Evolutionary conservation across 2,329 filamentous ascomycete genomes (phyloP).

Genomic region (Ilyonectria mors-panacis): DNA sequence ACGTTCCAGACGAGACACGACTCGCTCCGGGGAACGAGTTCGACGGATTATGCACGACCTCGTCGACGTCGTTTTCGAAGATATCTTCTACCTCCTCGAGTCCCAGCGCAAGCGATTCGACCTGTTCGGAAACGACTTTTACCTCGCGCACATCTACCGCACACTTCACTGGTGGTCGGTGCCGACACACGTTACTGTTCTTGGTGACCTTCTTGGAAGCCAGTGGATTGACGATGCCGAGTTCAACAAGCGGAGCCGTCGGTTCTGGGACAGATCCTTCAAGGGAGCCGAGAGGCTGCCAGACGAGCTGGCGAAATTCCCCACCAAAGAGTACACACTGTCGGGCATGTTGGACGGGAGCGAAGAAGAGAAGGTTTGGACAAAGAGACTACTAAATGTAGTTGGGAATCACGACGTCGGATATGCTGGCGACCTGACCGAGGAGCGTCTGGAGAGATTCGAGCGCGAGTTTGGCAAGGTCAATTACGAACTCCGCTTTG

Average conservation of each 20-base stretch:
- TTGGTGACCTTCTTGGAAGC: constrained; percentile 93
- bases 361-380: constrained; percentile 72
- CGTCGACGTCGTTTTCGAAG: constrained; percentile 74
- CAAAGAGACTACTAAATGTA: constrained; percentile 86
- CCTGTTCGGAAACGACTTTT: constrained; percentile 93
- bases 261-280: constrained; percentile 89
- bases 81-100: constrained; percentile 77
- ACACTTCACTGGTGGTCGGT: constrained; percentile 85
- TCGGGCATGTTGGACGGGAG: constrained; percentile 64
- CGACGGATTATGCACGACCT: constrained; percentile 70
- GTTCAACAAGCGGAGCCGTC: constrained; percentile 78
- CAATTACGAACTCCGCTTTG: constrained; percentile 90
- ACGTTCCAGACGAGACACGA: constrained; percentile 62
- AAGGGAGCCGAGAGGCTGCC: constrained; percentile 75
- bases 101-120: constrained; percentile 86
- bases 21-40: constrained; percentile 66
- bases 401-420: constrained; percentile 97
- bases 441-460: constrained; percentile 83
- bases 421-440: constrained; percentile 91
- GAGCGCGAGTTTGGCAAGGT: constrained; percentile 87
- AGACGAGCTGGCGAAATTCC: constrained; percentile 66
- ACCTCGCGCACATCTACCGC: constrained; percentile 93
- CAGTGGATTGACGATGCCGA: constrained; percentile 94
- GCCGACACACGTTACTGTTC: constrained; percentile 89
- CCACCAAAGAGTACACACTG: constrained; percentile 64